Base-by-base conservation (phyloP, 2,329 filamentous ascomycete species). In the Pleomassaria siparia region DNA sequence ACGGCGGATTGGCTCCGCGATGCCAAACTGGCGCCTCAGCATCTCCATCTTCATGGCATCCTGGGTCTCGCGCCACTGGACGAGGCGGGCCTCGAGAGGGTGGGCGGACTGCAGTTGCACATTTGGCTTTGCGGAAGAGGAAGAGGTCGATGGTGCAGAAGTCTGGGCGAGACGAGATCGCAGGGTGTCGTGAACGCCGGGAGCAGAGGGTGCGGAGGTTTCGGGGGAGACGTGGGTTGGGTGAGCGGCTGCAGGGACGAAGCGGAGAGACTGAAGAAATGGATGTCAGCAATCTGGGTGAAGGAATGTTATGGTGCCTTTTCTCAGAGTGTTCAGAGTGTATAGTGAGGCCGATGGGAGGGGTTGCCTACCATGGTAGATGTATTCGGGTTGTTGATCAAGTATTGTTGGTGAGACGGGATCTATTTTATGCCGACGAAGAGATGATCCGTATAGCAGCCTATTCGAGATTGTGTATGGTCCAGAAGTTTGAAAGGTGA, bases 171-270 rank as follows among this genome's bases (percentile, higher is more conserved):
- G 81, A 74, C 91, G 91, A 54, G 86, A 79, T 66, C 94, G 91
- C 61, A 99, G 87, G 15, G 88, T 91, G 78, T 97, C 94, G 80
- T 95, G 91, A 55, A 97, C 80, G 60, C 92, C 92, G 0, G 91
- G 91, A 13, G 91, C 92, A 1, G 92, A 96, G 60, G 94, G 94
- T 3, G 94, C 94, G 46, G 67, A 80, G 72, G 48, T 79, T 62
- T 60, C 64, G 49, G 62, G 75, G 83, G 82, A 80, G 59, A 79
- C 82, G 62, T 63, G 56, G 43, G 66, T 63, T 29, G 84, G 74
- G 78, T 92, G 83, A 59, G 77, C 68, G 63, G 84, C 73, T 51
- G 84, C 71, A 69, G 94, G 94, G 59, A 89, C 84, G 76, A 99
- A 88, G 76, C 91, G 90, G 81, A 97, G 88, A 67, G 89, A 87